Evolutionary conservation across 2,329 filamentous ascomycete genomes (phyloP), one percentile per base, ranked within the genome.

Genomic region (Colletotrichum scovillei): DNA sequence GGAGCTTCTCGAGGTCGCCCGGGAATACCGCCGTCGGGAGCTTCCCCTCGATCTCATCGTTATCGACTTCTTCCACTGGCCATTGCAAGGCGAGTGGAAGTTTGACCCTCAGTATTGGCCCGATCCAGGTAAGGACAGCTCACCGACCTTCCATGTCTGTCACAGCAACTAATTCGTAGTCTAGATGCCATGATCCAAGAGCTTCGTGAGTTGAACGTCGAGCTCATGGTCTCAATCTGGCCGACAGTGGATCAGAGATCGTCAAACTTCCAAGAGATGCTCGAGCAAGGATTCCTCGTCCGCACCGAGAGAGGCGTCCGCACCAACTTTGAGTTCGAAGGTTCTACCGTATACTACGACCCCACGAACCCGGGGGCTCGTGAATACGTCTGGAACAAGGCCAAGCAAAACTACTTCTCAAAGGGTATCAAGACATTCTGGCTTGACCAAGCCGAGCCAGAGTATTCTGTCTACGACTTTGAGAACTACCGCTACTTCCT

Each of bases 201-300:
- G 78, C 84, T 93, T 0, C 84, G 88, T 52, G 83, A 86, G 0
- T 79, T 93, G 72, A 84, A 86, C 0, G 87, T 93, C 58, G 90
- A 93, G 77, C 84, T 92, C 4, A 93, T 93, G 90, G 89, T 93
- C 0, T 92, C 90, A 0, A 88, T 93, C 75, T 93, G 92, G 91
- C 91, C 91, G 0, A 92, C 90, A 6, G 77, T 82, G 63, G 75
- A 76, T 38, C 78, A 78, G 59, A 76, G 76, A 16, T 79, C 81
- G 22, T 76, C 78, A 24, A 79, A 80, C 68, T 80, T 78, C 76
- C 76, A 79, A 28, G 67, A 75, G 46, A 81, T 81, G 77, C 74
- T 82, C 19, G 75, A 79, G 52, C 84, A 85, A 9, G 91, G 91
- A 0, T 84, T 88, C 3, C 85, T 93, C 2, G 90, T 93, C 73